phyloP scores from a whole-genome alignment of 352 stramenopile genomes.

The Globisporangium barbulae region DNA sequence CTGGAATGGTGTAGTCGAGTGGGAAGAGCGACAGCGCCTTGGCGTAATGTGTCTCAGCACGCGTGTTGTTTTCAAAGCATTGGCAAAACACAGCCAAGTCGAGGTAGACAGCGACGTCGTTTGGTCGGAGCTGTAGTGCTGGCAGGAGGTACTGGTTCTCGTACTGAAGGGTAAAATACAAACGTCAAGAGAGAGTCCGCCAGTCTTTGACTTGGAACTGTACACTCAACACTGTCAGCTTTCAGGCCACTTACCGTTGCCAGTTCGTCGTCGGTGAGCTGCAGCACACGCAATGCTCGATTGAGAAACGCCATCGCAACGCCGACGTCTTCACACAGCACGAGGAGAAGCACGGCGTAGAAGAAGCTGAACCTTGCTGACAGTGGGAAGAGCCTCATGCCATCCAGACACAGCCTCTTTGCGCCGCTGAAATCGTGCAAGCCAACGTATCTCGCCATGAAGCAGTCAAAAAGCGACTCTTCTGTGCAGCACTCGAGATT shows the following conservation, averaged over 20 bases:
- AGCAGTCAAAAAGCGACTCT: slow-evolving; percentile 40
- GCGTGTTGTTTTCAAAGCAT: slow-evolving; percentile 32
- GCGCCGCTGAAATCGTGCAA: slow-evolving; percentile 46
- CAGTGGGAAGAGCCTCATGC: slow-evolving; percentile 30
- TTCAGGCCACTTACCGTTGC: slow-evolving; percentile 22
- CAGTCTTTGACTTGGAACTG: not conserved
- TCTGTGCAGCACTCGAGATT: slow-evolving; percentile 29
- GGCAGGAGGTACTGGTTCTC: slow-evolving; percentile 48
- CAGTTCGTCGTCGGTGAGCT: slow-evolving; percentile 26
- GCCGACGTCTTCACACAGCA: slow-evolving; percentile 42
- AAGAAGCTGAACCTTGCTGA: slow-evolving; percentile 42
- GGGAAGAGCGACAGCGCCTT: slow-evolving; percentile 38
- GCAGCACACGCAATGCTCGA: slow-evolving; percentile 18
- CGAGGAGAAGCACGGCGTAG: slow-evolving; percentile 36
- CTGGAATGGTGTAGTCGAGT: slow-evolving; percentile 44
- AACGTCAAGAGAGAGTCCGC: not conserved
- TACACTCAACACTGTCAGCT: slow-evolving; percentile 1
- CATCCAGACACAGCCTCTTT: slow-evolving; percentile 32
- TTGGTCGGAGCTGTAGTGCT: slow-evolving; percentile 45
- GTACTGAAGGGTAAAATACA: slow-evolving; percentile 22
- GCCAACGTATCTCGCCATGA: slow-evolving; percentile 46
- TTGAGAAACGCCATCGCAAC: slow-evolving; percentile 32
- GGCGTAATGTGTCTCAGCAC: slow-evolving; percentile 52
- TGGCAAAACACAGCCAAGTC: slow-evolving; percentile 63
- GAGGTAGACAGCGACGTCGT: slow-evolving; percentile 45